Percentiles rank a stretch among this genome's conserved stretches.
phyloP scores from a whole-genome alignment of 305 asterid genomes.

The Fraxinus ornus region DNA sequence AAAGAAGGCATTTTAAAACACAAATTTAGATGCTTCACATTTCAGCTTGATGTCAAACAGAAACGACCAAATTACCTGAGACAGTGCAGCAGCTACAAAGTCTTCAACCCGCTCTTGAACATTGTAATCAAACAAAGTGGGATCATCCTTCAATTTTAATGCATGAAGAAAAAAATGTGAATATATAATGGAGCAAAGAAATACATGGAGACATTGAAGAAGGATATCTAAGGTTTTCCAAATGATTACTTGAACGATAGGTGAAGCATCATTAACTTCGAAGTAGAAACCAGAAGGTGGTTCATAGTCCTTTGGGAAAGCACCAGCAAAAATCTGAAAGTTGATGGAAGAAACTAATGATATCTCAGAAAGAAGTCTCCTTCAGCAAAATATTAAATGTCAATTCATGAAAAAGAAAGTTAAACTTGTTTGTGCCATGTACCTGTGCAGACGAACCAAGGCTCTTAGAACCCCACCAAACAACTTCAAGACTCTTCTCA shows the following conservation, averaged over 20 bases:
- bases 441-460: constrained; percentile 89
- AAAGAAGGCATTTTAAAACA: not conserved
- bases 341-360: not conserved
- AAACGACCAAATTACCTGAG: constrained; percentile 36
- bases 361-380: not conserved
- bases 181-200: constrained; percentile 1
- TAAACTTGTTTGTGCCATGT: not conserved
- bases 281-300: constrained; percentile 67
- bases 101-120: constrained; percentile 55
- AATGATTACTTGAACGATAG: constrained; percentile 58
- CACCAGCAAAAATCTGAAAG: constrained; percentile 70
- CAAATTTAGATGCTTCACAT: not conserved
- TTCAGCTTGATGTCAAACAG: not conserved
- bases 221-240: not conserved
- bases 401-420: not conserved
- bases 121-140: constrained; percentile 46
- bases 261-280: constrained; percentile 58
- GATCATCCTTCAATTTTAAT: constrained; percentile 41
- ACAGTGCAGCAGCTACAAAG: constrained; percentile 53
- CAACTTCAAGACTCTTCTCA: constrained; percentile 83
- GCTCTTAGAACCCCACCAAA: constrained; percentile 90
- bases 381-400: not conserved
- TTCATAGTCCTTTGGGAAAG: constrained; percentile 66
- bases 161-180: constrained; percentile 13
- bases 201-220: not conserved